phyloP scores from a whole-genome alignment of 345 rosid species.

The Excoecaria cochinchinensis region DNA sequence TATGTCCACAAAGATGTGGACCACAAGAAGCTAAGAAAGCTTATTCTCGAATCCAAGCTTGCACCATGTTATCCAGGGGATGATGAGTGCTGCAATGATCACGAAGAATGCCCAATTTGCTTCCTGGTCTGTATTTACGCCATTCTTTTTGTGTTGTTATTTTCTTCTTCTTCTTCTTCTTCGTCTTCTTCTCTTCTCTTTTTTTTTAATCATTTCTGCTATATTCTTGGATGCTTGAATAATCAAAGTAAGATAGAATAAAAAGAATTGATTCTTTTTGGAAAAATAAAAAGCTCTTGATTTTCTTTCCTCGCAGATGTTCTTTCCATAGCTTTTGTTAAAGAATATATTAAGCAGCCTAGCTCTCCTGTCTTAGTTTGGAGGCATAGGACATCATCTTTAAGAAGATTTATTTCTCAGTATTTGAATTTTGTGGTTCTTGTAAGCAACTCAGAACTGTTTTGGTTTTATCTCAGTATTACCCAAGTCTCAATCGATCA shows the following conservation, averaged over 20 bases:
- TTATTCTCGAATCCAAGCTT: constrained; percentile 90
- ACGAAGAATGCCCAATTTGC: constrained; percentile 98
- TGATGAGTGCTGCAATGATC: constrained; percentile 70
- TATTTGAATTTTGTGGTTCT: not conserved
- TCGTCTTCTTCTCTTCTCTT: not conserved
- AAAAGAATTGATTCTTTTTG: not conserved
- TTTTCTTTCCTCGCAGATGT: constrained; percentile 1
- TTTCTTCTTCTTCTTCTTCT: not conserved
- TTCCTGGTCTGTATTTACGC: constrained; percentile 67
- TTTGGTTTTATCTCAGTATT: constrained; percentile 46
- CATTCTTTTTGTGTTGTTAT: not conserved
- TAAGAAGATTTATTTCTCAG: not conserved
- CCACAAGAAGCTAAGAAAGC: constrained; percentile 88
- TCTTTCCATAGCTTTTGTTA: not conserved
- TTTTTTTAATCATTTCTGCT: not conserved
- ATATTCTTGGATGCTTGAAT: not conserved
- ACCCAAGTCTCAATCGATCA: constrained; percentile 97
- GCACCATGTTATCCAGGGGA: constrained; percentile 98
- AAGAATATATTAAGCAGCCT: not conserved
- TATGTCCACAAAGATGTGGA: constrained; percentile 91
- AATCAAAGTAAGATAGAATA: not conserved
- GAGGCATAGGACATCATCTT: not conserved
- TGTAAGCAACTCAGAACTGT: constrained; percentile 11
- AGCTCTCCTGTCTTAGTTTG: not conserved
- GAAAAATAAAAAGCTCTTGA: not conserved